A percentile compares a stretch with the other conserved stretches of the same genome.
These are phyloP conservation scores for Dactylellina cionopaga DNA, from an alignment of 2,329 filamentous ascomycete species.

Conservation along the genomic window DNA sequence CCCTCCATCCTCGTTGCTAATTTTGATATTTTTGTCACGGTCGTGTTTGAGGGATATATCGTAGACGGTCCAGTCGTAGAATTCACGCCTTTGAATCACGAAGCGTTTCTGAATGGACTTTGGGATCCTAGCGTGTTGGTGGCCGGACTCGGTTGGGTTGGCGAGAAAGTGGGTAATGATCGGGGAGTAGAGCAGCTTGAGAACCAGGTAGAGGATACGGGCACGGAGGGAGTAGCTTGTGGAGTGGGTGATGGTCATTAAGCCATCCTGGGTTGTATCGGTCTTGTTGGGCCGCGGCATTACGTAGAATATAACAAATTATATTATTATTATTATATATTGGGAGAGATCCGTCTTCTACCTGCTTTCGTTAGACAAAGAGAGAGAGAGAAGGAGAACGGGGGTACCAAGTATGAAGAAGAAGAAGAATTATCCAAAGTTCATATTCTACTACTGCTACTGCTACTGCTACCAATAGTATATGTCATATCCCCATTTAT, in stretches of 20 bases:
- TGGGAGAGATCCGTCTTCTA: no score
- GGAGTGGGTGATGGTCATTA: background rate
- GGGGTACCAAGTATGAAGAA: no score
- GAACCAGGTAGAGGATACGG: slow-evolving; percentile 12
- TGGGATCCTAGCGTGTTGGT: slow-evolving; percentile 6
- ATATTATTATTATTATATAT: no score
- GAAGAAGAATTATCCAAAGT: no score
- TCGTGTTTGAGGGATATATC: slow-evolving; percentile 28
- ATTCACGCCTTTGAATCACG: slow-evolving; percentile 3
- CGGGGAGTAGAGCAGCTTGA: slow-evolving; percentile 10
- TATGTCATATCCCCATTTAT: background rate
- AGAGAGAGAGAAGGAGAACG: no score
- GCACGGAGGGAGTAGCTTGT: slow-evolving; percentile 17
- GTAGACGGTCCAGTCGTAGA: slow-evolving; percentile 33
- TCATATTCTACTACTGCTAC: no score
- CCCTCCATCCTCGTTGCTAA: background rate
- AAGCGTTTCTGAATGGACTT: slow-evolving; percentile 20
- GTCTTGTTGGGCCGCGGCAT: background rate
- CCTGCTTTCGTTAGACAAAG: no score
- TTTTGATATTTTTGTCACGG: background rate
- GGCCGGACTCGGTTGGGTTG: slow-evolving; percentile 14
- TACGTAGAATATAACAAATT: no score
- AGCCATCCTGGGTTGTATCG: background rate
- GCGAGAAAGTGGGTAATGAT: background rate
- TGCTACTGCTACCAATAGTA: no score